Base-by-base conservation (phyloP, 78 protist genomes). In the Bigelowiella natans region DNA sequence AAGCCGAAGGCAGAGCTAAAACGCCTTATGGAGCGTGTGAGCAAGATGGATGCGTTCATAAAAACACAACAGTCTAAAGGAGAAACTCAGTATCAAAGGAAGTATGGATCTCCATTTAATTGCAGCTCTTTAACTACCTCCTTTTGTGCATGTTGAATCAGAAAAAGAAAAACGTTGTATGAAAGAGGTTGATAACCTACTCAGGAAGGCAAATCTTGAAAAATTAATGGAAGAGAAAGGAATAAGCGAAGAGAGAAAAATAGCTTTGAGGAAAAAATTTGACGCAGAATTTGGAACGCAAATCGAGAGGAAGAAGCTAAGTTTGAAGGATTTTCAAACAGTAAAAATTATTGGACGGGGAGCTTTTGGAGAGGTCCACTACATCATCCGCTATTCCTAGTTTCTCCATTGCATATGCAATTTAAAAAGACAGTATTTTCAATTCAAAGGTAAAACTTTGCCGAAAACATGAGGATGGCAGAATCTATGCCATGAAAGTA, bases 401-500 rank as follows among this genome's bases (percentile, higher is more conserved):
- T 11, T 85, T 85, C 7, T 37, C 7, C 11, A 18, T 85, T 11
- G 7, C 87, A 34, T 37, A 85, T 11, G 7, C 87, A 83, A 26
- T 28, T 88, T 31, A 39, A 26, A n/a, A 28, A 85, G 36, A 63
- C 29, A 29, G 11, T 29, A 3, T 1, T 2, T 31, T 31, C 83
- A 34, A n/a, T 39, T 1, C 1, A 18, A 30, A 64, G 73, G 2
- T 39, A 18, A 51, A 51, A 51, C 7, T 2, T 2, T 1, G 39
- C 31, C 37, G 38, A 2, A 87, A 40, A 30, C 31, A 87, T 31
- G 11, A 87, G 11, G 89, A 87, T n/a, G 38, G 26, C 40, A 38
- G 3, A 0, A 0, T 91, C 89, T 88, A 0, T 51, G 95, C 95
- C 31, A 87, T 93, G 91, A 95, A 95, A 88, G 87, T 36, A 40